Evolutionary conservation across 768 basidiomycete genomes (phyloP), one percentile per base, ranked within the genome.

Genomic region (Pisolithus marmoratus): DNA sequence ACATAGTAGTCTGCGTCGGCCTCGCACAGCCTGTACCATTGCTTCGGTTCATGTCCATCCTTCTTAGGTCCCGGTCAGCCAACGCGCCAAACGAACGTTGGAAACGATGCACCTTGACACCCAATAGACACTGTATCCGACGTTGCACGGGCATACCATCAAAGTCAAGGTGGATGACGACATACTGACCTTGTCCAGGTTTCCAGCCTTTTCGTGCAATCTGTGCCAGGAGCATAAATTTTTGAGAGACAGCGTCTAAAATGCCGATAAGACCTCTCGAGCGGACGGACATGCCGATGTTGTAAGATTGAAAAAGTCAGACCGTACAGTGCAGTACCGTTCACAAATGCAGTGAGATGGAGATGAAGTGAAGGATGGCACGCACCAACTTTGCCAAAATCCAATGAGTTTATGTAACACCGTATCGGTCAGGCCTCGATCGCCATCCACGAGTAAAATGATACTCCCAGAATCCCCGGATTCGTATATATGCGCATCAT

Each of bases 171-270:
- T 80, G 82, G 29, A 96, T 77, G 12, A 85, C 70, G 1, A 82
- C 90, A 54, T 87, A 84, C 1, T 81, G 77, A 9, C 84, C 84
- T 1, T 75, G 63, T 0, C 70, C 70, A n/a, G 68, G 63, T 26
- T 66, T 72, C 58, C 80, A 73, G 48, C 90, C 83, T 12, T 75
- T 68, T 20, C 84, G 80, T 2, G 81, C 72, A 11, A 93, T 75
- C 53, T 87, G 84, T 5, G 87, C 96, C 23, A 96, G 76, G 8
- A 99, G 75, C 8, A 98, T 63, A 74, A 98, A 97, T 68, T 95
- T 97, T 64, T 96, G 95, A 0, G 92, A 94, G 0, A 95, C 97
- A 12, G 92, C 92, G 59, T 99, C 96, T 0, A 92, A 90, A 5
- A 97, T 79, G 4, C 93, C 96, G 38, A 87, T 84, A n/a, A 99